phyloP scores from a whole-genome alignment of 306 rosid genomes.

The Trifolium fragiferum region DNA sequence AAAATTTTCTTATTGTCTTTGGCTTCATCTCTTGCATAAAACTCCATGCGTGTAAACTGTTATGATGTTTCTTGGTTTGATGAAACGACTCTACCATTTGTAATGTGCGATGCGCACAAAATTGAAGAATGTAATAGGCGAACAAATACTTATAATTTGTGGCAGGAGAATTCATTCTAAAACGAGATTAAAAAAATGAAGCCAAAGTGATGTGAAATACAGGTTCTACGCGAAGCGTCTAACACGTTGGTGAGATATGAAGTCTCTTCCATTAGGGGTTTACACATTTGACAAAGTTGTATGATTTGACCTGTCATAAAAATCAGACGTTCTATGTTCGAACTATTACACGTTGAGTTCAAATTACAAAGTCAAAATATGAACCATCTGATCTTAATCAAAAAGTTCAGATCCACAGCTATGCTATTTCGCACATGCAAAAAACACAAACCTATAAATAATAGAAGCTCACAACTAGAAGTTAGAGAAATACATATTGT shows the following conservation, averaged over 20 bases:
- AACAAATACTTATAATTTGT: too few species aligned
- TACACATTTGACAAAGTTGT: neutral
- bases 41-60: neutral
- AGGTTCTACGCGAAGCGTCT: too few species aligned
- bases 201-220: too few species aligned
- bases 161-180: neutral
- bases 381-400: neutral
- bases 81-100: neutral
- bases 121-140: neutral
- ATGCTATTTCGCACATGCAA: neutral
- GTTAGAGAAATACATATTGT: neutral
- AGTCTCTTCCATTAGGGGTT: neutral
- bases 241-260: neutral
- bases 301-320: neutral
- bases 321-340: neutral
- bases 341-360: neutral
- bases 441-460: neutral
- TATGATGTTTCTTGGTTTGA: neutral
- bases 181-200: too few species aligned
- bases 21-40: too few species aligned
- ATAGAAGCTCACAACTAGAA: neutral
- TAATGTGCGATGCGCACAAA: neutral
- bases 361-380: neutral
- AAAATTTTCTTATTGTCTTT: neutral
- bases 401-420: neutral